Conservation (phyloP, 768 basidiomycete species). For the Vararia minispora region DNA sequence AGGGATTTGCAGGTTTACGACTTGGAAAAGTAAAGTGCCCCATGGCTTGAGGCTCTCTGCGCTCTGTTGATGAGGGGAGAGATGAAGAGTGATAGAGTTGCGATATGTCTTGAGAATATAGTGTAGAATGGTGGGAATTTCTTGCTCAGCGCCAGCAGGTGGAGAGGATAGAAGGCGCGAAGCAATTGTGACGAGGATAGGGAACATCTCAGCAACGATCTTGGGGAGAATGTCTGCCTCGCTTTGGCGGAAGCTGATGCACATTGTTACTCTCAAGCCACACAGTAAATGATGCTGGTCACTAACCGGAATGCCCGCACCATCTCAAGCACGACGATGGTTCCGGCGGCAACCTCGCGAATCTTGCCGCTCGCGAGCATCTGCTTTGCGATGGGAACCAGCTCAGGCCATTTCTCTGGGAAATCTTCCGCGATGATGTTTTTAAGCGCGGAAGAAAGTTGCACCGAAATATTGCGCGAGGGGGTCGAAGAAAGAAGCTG, state of each 20-base stretch:
- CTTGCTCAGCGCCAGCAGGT: conserved; percentile 45
- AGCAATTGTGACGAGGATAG: conserved; percentile 66
- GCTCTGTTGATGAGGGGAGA: conserved; percentile 66
- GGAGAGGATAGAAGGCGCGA: conserved; percentile 54
- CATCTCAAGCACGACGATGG: conserved; percentile 67
- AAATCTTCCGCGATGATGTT: conserved; percentile 68
- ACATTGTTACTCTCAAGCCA: not conserved
- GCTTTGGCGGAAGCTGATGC: conserved; percentile 59
- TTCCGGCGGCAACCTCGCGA: conserved; percentile 70
- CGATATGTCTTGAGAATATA: conserved; percentile 84
- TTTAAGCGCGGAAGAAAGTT: conserved; percentile 66
- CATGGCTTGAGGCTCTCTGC: conserved; percentile 73
- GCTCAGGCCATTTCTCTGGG: conserved; percentile 61
- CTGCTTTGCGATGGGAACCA: conserved; percentile 56
- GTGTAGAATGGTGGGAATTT: conserved; percentile 76
- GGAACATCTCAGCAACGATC: conserved; percentile 57
- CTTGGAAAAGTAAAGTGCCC: conserved; percentile 73
- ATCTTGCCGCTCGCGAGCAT: conserved; percentile 55
- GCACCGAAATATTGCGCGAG: conserved; percentile 57
- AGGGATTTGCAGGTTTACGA: conserved; percentile 65
- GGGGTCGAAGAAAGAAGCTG: conserved; percentile 60
- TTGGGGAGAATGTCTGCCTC: conserved; percentile 44
- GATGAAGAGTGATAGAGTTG: conserved; percentile 63
- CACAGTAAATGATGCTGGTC: not conserved
- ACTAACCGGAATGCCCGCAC: conserved; percentile 65